Evolutionary conservation across 306 rosid genomes (phyloP), one percentile per base, ranked within the genome.

Genomic region (Cicer yamashitae): DNA sequence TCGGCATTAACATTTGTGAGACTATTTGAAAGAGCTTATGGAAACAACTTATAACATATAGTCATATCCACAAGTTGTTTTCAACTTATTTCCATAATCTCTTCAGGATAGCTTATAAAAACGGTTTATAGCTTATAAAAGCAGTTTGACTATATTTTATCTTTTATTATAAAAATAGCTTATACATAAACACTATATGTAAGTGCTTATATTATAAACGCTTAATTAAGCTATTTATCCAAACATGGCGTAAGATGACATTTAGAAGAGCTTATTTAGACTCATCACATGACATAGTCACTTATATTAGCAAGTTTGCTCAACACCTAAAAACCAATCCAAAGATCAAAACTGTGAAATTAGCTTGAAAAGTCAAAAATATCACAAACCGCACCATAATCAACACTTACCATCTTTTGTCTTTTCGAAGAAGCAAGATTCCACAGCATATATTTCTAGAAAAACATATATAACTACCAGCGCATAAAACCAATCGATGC

Each of bases 271-370:
- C 18, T 60, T 34, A n/a, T 34, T 30, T 12, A 34, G 20, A 12
- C 10, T 34, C 7, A 8, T 59, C 10, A 30, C 66, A 11, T 58
- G 65, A 25, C 8, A 50, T 50, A 50, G 6, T 5, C 54, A 50
- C 54, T 50, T 50, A 50, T 13, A 56, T 57, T 5, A 57, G 14
- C 39, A 57, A 0, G 8, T 58, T 25, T 25, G 30, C 41, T 25
- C 40, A 57, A 57, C 4, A 22, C 14, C 2, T 5, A 22, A 4
- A 57, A 22, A 57, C 14, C 38, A 67, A 78, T 41, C 52, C 38
- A n/a, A 72, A 41, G 12, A 73, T 12, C 20, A 72, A 77, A 77
- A 64, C 45, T 1, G 30, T 48, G 45, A 56, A 71, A 52, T 75
- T 68, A 81, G 8, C 47, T 63, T 0, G 2, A 76, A 57, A 69